Conservation (phyloP, 192 early-diverging fungal genomes). For the Polychytrium aggregatum region DNA sequence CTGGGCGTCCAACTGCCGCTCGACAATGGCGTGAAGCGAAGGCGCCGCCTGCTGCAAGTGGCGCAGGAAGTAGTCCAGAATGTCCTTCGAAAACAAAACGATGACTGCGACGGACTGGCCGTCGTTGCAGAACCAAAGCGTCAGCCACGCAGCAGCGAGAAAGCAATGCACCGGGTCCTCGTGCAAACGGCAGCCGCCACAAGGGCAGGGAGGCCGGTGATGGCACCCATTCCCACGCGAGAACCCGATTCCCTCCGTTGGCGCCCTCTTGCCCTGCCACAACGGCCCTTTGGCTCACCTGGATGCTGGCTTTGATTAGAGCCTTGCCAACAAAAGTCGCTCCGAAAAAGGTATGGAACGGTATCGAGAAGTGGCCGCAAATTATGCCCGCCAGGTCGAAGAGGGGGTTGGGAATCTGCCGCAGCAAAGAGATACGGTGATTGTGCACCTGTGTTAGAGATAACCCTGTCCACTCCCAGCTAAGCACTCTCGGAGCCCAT, state of each 20-base stretch:
- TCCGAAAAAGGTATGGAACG: conserved; percentile 90
- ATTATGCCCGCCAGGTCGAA: conserved; percentile 95
- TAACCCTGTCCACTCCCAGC: too few species aligned
- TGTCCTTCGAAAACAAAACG: conserved; percentile 71
- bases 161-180: too few species aligned
- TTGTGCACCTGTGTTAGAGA: too few species aligned
- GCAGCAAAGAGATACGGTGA: background rate
- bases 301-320: conserved; percentile 73
- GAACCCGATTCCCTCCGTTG: too few species aligned
- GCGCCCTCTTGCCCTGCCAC: too few species aligned
- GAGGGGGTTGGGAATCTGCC: conserved; percentile 84
- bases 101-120: conserved; percentile 61
- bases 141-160: too few species aligned
- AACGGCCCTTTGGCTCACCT: conserved; percentile 39
- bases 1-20: conserved; percentile 11
- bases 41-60: conserved; percentile 45
- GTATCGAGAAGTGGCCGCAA: conserved; percentile 82
- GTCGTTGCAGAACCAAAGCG: too few species aligned
- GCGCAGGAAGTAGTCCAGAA: conserved; percentile 43
- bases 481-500: too few species aligned
- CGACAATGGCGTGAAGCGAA: conserved; percentile 42
- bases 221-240: too few species aligned
- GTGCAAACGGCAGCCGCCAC: too few species aligned
- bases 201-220: too few species aligned
- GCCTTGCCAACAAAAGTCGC: conserved; percentile 94